Evolutionary conservation across 2,329 filamentous ascomycete genomes (phyloP).

Genomic region (Colletotrichum musae): DNA sequence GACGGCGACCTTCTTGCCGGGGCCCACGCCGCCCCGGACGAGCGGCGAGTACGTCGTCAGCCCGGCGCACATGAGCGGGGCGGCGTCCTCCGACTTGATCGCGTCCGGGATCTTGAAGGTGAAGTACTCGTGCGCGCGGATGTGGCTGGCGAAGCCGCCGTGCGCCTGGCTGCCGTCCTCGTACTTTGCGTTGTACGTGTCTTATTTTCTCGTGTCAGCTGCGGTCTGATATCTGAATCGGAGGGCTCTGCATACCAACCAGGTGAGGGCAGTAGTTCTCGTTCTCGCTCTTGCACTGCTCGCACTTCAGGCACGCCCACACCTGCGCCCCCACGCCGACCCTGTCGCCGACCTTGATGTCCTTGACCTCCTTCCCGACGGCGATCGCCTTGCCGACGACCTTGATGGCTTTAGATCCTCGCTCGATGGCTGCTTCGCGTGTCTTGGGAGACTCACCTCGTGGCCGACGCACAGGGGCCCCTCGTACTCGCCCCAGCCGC

Average conservation of each 20-base stretch:
- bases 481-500: slow-evolving; percentile 67
- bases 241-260: slow-evolving; percentile 50
- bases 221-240: fast-evolving
- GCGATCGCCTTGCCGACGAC: slow-evolving; percentile 69
- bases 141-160: slow-evolving; percentile 72
- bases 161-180: slow-evolving; percentile 72
- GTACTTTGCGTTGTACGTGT: slow-evolving; percentile 73
- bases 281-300: slow-evolving; percentile 62
- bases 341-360: slow-evolving; percentile 73
- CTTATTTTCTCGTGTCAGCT: slow-evolving; percentile 35
- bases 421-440: not conserved
- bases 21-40: slow-evolving; percentile 75
- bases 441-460: slow-evolving; percentile 52
- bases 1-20: slow-evolving; percentile 79
- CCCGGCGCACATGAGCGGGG: slow-evolving; percentile 84
- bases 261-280: slow-evolving; percentile 65
- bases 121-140: slow-evolving; percentile 70
- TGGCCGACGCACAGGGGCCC: slow-evolving; percentile 70
- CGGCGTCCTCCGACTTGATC: slow-evolving; percentile 63
- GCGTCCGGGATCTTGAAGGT: slow-evolving; percentile 70
- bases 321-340: slow-evolving; percentile 76
- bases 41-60: slow-evolving; percentile 82
- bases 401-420: slow-evolving; percentile 27
- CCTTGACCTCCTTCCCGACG: slow-evolving; percentile 60
- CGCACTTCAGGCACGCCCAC: slow-evolving; percentile 67